Evolutionary conservation across 495 filamentous ascomycete species (phyloP).

Genomic region (Penicillium pulvis): DNA sequence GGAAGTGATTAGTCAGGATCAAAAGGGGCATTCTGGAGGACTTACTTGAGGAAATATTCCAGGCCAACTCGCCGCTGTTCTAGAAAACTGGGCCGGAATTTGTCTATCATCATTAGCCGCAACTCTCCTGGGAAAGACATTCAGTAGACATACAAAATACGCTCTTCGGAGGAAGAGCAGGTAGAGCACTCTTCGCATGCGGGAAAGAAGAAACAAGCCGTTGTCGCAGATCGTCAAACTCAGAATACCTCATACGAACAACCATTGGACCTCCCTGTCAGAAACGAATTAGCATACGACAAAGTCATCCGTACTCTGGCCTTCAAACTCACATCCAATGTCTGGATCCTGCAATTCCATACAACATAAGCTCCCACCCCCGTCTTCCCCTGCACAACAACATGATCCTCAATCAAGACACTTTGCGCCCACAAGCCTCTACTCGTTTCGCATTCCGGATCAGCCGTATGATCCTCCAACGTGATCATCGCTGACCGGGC

Average conservation of each 20-base stretch:
- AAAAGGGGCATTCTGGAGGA: slow-evolving; percentile 5
- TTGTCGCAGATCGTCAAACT: slow-evolving; percentile 65
- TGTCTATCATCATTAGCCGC: slow-evolving; percentile 44
- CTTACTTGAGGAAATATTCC: slow-evolving; percentile 72
- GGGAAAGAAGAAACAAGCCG: slow-evolving; percentile 65
- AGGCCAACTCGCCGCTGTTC: slow-evolving; percentile 66
- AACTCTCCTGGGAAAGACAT: not conserved
- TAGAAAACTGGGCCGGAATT: slow-evolving; percentile 69
- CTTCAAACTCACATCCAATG: slow-evolving; percentile 60
- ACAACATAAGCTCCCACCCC: slow-evolving; percentile 72
- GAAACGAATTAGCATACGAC: slow-evolving; percentile 21
- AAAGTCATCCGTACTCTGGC: slow-evolving; percentile 8
- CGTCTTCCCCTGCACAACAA: slow-evolving; percentile 61
- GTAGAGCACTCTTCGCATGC: slow-evolving; percentile 63
- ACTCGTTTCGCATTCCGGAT: slow-evolving; percentile 57
- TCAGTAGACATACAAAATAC: slow-evolving; percentile 58
- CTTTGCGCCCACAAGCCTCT: slow-evolving; percentile 68
- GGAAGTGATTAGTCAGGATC: not conserved
- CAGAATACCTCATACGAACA: slow-evolving; percentile 70
- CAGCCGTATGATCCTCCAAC: slow-evolving; percentile 72
- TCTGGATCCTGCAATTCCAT: slow-evolving; percentile 72
- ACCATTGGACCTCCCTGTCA: slow-evolving; percentile 61
- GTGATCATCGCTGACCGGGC: slow-evolving; percentile 52
- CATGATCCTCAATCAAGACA: slow-evolving; percentile 67
- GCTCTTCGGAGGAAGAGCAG: slow-evolving; percentile 69